Evolutionary conservation across 2,329 filamentous ascomycete genomes (phyloP).

Genomic region (Fusarium pseudocircinatum): DNA sequence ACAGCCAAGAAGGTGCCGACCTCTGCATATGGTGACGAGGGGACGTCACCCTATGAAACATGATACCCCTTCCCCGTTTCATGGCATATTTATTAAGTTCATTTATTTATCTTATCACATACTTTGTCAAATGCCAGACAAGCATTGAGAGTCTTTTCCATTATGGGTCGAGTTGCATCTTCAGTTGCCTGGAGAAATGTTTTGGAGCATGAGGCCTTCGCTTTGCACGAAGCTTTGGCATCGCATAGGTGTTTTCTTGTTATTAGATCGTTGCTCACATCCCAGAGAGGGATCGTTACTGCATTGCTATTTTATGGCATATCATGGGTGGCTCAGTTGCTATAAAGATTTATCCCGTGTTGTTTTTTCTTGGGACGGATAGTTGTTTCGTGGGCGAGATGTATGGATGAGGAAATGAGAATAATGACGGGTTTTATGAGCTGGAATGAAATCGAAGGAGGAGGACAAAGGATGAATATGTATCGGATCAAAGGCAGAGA

Average conservation of each 20-base stretch:
- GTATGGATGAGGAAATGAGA: constrained; percentile 32
- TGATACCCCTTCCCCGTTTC: constrained; percentile 39
- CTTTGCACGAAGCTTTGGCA: constrained; percentile 9
- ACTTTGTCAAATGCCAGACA: constrained; percentile 28
- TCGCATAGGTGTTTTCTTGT: constrained; percentile 32
- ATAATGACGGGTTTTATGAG: constrained; percentile 30
- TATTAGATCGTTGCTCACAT: constrained; percentile 37
- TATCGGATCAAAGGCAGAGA: constrained; percentile 1
- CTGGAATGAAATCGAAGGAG: constrained; percentile 14
- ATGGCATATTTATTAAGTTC: constrained; percentile 23
- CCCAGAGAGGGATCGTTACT: constrained; percentile 21
- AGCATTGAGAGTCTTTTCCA: constrained; percentile 25
- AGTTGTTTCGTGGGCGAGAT: constrained; percentile 10
- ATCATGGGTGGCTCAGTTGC: constrained; percentile 34
- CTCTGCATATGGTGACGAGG: constrained; percentile 49
- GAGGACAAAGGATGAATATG: constrained; percentile 11
- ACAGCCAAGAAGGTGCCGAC: constrained; percentile 67
- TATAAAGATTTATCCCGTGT: constrained; percentile 13
- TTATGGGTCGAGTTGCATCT: constrained; percentile 28
- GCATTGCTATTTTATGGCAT: constrained; percentile 24
- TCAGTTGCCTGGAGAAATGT: constrained; percentile 29
- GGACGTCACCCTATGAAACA: constrained; percentile 39
- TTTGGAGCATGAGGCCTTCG: constrained; percentile 23
- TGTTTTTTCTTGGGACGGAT: constrained; percentile 10
- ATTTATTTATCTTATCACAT: constrained; percentile 27